Percentiles rank a stretch among this genome's conserved stretches.
Evolutionary conservation across 345 rosid genomes (phyloP).

Genomic region (Arabidopsis arenosa): DNA sequence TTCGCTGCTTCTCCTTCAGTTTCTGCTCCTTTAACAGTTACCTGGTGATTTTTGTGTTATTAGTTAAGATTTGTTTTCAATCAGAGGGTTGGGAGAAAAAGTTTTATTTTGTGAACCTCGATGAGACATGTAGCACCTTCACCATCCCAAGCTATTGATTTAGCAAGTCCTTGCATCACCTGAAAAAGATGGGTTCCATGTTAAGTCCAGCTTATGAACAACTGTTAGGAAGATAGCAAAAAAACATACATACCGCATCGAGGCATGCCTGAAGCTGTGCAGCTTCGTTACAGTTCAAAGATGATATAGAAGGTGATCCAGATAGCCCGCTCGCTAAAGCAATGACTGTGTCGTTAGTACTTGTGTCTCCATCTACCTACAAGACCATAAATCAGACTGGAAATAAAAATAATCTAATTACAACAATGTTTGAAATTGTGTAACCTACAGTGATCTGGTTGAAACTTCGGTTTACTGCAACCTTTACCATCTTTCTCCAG

Average conservation of each 20-base stretch:
- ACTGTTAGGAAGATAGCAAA: conserved; percentile 4
- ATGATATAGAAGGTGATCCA: conserved; percentile 71
- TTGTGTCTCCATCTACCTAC: conserved; percentile 97
- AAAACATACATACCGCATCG: conserved; percentile 65
- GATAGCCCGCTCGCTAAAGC: conserved; percentile 93
- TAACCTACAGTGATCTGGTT: conserved; percentile 91
- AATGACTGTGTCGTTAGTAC: conserved; percentile 89
- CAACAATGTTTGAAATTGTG: conserved; percentile 1
- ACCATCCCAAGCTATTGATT: conserved; percentile 99
- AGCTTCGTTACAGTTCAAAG: conserved; percentile 67
- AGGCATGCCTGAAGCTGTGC: conserved; percentile 87
- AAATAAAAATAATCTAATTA: not conserved
- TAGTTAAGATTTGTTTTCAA: not conserved
- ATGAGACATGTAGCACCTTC: conserved; percentile 97
- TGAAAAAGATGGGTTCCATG: conserved; percentile 32
- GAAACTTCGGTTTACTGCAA: conserved; percentile 88
- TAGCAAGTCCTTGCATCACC: conserved; percentile 99
- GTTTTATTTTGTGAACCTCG: conserved; percentile 58
- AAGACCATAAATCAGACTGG: conserved; percentile 23
- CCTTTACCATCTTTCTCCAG: conserved; percentile 91
- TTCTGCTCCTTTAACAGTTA: conserved; percentile 69
- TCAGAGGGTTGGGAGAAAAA: not conserved
- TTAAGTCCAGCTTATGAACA: conserved; percentile 17
- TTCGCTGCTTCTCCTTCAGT: conserved; percentile 82
- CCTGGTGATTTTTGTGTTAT: conserved; percentile 47